These are phyloP conservation scores for Penicillium roqueforti DNA, from an alignment of 495 filamentous ascomycete genomes.

Conservation along the genomic window DNA sequence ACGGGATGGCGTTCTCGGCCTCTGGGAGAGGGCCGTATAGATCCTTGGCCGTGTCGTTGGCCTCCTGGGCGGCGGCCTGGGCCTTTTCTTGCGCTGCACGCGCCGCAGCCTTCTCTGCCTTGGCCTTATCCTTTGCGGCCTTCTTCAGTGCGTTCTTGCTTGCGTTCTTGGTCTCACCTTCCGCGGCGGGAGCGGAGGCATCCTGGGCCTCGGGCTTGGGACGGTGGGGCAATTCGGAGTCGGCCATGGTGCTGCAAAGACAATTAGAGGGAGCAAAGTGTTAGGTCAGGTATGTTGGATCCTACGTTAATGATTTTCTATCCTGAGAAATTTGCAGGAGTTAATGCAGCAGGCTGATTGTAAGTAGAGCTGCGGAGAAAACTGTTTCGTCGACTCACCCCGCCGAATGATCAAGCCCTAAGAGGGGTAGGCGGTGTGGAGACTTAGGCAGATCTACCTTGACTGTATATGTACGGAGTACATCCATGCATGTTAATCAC, in stretches of 20 bases:
- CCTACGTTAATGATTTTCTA: slow-evolving; percentile 22
- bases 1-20: slow-evolving; percentile 33
- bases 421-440: slow-evolving; percentile 26
- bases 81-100: slow-evolving; percentile 51
- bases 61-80: slow-evolving; percentile 46
- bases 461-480: too few relatives aligned
- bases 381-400: slow-evolving; percentile 31
- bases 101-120: slow-evolving; percentile 57
- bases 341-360: slow-evolving; percentile 3
- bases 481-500: background rate
- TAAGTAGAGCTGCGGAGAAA: slow-evolving; percentile 11
- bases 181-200: slow-evolving; percentile 34
- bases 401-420: slow-evolving; percentile 37
- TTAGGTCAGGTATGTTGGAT: background rate
- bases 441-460: background rate
- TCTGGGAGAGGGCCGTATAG: slow-evolving; percentile 58
- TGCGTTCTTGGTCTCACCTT: slow-evolving; percentile 38
- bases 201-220: slow-evolving; percentile 43
- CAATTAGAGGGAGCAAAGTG: slow-evolving; percentile 6
- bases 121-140: slow-evolving; percentile 63
- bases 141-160: slow-evolving; percentile 67
- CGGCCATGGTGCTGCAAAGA: slow-evolving; percentile 36
- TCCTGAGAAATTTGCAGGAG: slow-evolving; percentile 9
- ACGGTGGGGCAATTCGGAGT: slow-evolving; percentile 46
- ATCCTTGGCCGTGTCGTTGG: slow-evolving; percentile 65